phyloP scores from a whole-genome alignment of 805 yeast species.

The Kuraishia floccosa region DNA sequence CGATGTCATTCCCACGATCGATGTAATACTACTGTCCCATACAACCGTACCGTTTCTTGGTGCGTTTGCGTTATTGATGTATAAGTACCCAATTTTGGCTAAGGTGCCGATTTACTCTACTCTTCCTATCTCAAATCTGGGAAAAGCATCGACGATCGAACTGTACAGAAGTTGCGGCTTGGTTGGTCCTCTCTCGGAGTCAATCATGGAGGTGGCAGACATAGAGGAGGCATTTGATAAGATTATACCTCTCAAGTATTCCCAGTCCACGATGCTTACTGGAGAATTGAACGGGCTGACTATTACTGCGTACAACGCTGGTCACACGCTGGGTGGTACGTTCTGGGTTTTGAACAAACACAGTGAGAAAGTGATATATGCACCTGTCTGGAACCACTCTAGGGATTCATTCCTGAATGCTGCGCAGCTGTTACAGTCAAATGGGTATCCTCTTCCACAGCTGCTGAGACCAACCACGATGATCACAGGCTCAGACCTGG shows the following conservation, averaged over 20 bases:
- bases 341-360: conserved; percentile 72
- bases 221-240: conserved; percentile 74
- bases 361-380: conserved; percentile 74
- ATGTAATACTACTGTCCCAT: conserved; percentile 75
- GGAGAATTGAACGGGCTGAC: conserved; percentile 49
- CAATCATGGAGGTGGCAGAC: conserved; percentile 54
- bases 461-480: conserved; percentile 73
- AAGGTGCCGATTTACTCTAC: conserved; percentile 78
- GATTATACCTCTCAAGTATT: conserved; percentile 58
- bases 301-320: conserved; percentile 80
- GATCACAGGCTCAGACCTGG: conserved; percentile 61
- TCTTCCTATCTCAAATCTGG: conserved; percentile 79
- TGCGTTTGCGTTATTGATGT: conserved; percentile 60
- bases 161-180: conserved; percentile 62
- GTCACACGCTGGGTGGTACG: conserved; percentile 90
- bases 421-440: conserved; percentile 43
- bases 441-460: no score
- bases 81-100: conserved; percentile 45
- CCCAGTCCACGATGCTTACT: conserved; percentile 58
- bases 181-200: conserved; percentile 55
- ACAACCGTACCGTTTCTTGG: conserved; percentile 73
- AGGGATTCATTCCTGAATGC: conserved; percentile 75
- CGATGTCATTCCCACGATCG: conserved; percentile 34
- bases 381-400: conserved; percentile 93
- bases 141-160: conserved; percentile 79